A percentile compares a stretch with the other conserved stretches of the same genome.
These are phyloP conservation scores for Suhomyces vadensis DNA, from an alignment of 805 yeast genomes.

Conservation along the genomic window DNA sequence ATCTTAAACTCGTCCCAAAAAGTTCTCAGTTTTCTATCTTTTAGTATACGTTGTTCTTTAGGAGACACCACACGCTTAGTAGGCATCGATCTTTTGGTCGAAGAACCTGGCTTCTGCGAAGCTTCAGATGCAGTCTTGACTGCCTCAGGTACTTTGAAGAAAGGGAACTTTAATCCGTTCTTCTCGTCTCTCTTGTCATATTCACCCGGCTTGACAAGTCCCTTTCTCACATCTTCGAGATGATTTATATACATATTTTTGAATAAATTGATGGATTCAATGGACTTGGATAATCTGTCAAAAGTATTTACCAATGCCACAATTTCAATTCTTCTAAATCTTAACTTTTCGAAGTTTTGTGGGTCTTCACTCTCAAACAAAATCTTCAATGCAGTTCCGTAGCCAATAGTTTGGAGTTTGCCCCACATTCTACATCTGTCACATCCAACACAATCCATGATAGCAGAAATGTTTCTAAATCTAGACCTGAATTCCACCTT, in stretches of 20 bases:
- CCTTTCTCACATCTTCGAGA: slow-evolving; percentile 41
- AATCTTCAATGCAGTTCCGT: slow-evolving; percentile 92
- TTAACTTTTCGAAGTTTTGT: slow-evolving; percentile 53
- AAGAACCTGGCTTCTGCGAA: not conserved
- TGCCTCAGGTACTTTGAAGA: slow-evolving; percentile 12
- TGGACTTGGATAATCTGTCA: slow-evolving; percentile 85
- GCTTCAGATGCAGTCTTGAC: slow-evolving; percentile 1
- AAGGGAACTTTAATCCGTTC: slow-evolving; percentile 42
- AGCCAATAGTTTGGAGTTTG: slow-evolving; percentile 93
- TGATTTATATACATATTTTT: slow-evolving; percentile 51
- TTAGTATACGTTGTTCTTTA: slow-evolving; percentile 1
- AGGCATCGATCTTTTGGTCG: slow-evolving; percentile 6
- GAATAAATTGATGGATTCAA: slow-evolving; percentile 73
- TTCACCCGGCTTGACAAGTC: slow-evolving; percentile 42
- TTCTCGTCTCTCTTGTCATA: slow-evolving; percentile 31
- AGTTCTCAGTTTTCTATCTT: slow-evolving; percentile 8
- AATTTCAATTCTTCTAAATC: slow-evolving; percentile 74
- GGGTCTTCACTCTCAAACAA: slow-evolving; percentile 72
- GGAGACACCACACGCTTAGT: slow-evolving; percentile 9
- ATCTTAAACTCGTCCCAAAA: slow-evolving; percentile 46
- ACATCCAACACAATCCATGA: slow-evolving; percentile 99
- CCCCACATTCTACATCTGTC: slow-evolving; percentile 99
- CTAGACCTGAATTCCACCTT: slow-evolving; percentile 85
- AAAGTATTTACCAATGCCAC: slow-evolving; percentile 91
- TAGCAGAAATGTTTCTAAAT: slow-evolving; percentile 84